These are phyloP conservation scores for Pythium aquatile DNA, from an alignment of 352 stramenopile species.

Conservation along the genomic window DNA sequence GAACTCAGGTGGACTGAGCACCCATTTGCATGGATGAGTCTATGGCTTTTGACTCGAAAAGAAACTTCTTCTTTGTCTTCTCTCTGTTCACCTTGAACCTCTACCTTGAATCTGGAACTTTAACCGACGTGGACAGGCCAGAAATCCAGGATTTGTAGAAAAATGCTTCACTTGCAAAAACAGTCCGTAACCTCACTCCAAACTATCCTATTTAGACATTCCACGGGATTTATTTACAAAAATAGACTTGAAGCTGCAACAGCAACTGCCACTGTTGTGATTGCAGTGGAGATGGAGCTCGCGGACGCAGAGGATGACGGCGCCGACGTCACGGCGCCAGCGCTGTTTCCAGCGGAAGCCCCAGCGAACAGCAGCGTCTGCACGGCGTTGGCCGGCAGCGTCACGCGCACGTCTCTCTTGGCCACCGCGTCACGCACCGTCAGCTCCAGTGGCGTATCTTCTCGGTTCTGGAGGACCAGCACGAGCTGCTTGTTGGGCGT, in stretches of 20 bases:
- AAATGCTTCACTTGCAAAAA: not conserved
- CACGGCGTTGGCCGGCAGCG: slow-evolving; percentile 17
- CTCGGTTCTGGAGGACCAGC: slow-evolving; percentile 19
- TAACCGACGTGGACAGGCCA: not conserved
- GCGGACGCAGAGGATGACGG: not conserved
- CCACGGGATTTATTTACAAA: not conserved
- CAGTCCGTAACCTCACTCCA: not conserved
- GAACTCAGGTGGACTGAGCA: not conserved
- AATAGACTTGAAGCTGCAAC: not conserved
- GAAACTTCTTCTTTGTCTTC: not conserved
- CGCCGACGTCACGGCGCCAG: not conserved
- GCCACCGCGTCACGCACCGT: slow-evolving; percentile 12
- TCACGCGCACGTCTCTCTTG: not conserved
- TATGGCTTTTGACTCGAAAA: not conserved
- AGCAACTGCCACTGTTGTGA: not conserved
- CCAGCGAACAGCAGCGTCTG: slow-evolving; percentile 18
- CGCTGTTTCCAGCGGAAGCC: not conserved
- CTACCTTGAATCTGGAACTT: slow-evolving; percentile 5
- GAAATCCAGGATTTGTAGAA: not conserved
- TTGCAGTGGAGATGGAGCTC: not conserved
- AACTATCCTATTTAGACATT: not conserved
- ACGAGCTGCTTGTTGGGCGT: slow-evolving; percentile 20
- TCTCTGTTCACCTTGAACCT: not conserved
- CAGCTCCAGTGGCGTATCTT: not conserved
- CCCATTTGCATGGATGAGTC: not conserved